Evolutionary conservation across 2,329 filamentous ascomycete genomes (phyloP).

Genomic region (Cucurbitaria berberidis): DNA sequence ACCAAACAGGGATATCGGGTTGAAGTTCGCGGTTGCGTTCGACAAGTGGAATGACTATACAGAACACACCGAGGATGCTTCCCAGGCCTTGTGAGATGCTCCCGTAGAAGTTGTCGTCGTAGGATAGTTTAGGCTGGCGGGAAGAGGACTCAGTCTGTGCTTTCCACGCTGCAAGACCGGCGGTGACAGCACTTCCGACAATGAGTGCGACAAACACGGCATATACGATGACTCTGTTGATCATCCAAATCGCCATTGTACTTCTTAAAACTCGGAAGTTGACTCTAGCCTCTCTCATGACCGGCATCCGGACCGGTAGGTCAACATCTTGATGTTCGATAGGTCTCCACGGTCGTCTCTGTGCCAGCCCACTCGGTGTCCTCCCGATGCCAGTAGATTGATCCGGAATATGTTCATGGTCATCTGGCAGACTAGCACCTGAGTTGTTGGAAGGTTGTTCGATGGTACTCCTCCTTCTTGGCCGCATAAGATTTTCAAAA

Average conservation of each 20-base stretch:
- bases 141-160: background rate
- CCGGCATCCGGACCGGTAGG: background rate
- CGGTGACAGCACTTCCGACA: background rate
- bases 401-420: background rate
- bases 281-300: background rate
- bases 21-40: background rate
- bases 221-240: background rate
- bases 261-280: background rate
- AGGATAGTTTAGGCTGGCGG: background rate
- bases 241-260: background rate
- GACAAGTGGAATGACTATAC: background rate
- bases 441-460: background rate
- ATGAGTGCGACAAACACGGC: background rate
- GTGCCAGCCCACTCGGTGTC: background rate
- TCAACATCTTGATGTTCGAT: background rate
- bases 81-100: background rate
- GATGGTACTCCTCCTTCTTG: background rate
- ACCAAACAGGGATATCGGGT: background rate
- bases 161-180: background rate
- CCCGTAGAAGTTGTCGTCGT: background rate
- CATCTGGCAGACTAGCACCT: background rate
- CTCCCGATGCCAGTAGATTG: background rate
- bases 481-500: background rate
- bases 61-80: background rate
- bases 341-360: background rate